Evolutionary conservation across 352 stramenopile species (phyloP).

Genomic region (Phytophthora parvispora): DNA sequence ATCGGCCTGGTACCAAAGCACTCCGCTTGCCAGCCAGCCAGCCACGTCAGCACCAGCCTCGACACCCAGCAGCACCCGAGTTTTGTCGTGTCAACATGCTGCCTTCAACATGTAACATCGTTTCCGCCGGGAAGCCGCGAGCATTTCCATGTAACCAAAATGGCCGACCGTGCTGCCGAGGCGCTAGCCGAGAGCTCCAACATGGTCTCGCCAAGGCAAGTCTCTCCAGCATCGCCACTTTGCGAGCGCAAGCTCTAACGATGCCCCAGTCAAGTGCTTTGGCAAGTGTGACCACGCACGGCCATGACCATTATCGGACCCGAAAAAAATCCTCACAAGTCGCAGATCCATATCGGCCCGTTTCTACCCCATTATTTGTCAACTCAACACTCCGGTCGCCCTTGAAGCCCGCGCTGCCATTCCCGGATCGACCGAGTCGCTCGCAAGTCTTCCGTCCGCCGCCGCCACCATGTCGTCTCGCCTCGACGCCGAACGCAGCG

Average conservation of each 20-base stretch:
- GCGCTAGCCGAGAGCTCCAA: background rate
- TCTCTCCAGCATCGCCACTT: too few relatives aligned
- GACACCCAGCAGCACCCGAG: background rate
- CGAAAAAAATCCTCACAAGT: too few relatives aligned
- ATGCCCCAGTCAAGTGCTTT: too few relatives aligned
- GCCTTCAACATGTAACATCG: conserved; percentile 36
- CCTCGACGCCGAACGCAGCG: conserved; percentile 52
- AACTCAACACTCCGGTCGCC: conserved; percentile 31
- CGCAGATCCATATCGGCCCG: background rate
- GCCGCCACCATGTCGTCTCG: conserved; percentile 19
- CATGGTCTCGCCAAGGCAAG: too few relatives aligned
- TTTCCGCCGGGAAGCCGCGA: conserved; percentile 13
- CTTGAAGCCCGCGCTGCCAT: conserved; percentile 27
- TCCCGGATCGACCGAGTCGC: conserved; percentile 7
- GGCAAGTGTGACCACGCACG: too few relatives aligned
- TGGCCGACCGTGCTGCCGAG: background rate
- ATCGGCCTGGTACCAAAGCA: background rate
- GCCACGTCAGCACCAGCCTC: background rate
- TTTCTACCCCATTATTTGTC: conserved; percentile 21
- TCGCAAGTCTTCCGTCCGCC: background rate
- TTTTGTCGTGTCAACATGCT: conserved; percentile 36
- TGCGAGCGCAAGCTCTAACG: too few relatives aligned
- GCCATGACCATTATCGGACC: too few relatives aligned
- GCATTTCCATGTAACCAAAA: conserved; percentile 27
- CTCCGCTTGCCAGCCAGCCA: background rate